Conservation (phyloP, 345 rosid genomes). For the Eucalyptus shirleyi region DNA sequence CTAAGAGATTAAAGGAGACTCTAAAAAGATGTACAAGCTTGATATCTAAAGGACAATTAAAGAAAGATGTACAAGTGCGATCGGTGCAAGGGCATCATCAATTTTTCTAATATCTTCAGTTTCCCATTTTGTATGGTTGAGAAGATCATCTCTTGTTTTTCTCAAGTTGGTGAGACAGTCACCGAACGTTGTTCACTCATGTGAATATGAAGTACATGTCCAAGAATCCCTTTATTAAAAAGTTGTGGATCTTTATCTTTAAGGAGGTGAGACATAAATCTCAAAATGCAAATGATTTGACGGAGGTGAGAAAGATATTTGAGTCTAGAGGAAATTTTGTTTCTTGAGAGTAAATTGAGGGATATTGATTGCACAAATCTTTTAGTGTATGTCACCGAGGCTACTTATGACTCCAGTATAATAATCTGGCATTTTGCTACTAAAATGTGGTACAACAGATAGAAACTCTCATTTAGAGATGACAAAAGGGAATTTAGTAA, state of each 20-base stretch:
- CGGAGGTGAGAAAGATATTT: neutral
- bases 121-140: neutral
- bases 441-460: neutral
- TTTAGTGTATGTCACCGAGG: neutral
- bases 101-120: neutral
- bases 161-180: neutral
- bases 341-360: neutral
- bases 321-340: neutral
- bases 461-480: neutral
- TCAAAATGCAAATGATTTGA: neutral
- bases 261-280: neutral
- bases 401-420: neutral
- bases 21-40: neutral
- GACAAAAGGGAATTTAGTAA: neutral
- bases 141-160: neutral
- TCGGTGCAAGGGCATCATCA: neutral
- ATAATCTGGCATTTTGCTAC: neutral
- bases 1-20: accelerated
- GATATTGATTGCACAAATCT: neutral
- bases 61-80: neutral
- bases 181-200: neutral
- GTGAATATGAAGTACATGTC: neutral
- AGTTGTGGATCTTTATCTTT: neutral
- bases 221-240: neutral
- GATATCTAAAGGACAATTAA: neutral